These are phyloP conservation scores for Mallotus repandus DNA, from an alignment of 441 rosid species.

Conservation along the genomic window DNA sequence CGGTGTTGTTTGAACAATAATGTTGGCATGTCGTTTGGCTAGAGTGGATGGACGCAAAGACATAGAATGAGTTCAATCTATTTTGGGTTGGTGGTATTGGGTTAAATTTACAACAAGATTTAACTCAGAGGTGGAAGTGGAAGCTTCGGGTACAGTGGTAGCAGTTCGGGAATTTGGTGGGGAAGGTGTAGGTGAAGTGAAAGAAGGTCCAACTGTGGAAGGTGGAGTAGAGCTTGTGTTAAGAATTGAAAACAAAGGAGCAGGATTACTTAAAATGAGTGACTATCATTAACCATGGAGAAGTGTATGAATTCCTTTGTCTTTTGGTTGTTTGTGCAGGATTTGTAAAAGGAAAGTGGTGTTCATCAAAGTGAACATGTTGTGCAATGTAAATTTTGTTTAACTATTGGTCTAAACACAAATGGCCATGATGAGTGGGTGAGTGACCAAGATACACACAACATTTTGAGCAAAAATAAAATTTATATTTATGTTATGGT, in stretches of 20 bases:
- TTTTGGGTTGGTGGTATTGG: too few relatives aligned
- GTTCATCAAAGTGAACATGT: neutral
- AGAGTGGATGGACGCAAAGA: neutral
- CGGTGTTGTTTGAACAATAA: too few relatives aligned
- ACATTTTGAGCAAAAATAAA: too few relatives aligned
- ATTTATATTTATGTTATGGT: neutral
- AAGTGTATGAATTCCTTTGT: neutral
- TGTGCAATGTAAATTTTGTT: neutral
- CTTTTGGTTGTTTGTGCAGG: rapidly evolving
- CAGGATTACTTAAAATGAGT: too few relatives aligned
- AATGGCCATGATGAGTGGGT: neutral
- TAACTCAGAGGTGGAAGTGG: too few relatives aligned
- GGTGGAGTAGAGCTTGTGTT: too few relatives aligned
- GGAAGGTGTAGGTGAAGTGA: too few relatives aligned
- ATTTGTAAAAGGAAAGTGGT: too few relatives aligned
- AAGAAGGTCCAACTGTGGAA: too few relatives aligned
- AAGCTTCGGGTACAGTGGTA: too few relatives aligned
- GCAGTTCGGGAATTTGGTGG: too few relatives aligned
- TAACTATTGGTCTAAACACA: neutral
- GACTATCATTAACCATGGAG: neutral
- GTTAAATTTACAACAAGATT: too few relatives aligned
- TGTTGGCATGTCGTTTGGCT: neutral
- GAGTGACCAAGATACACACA: neutral
- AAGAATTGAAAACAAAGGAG: neutral
- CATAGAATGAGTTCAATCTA: neutral